Percentiles rank a stretch among this genome's conserved stretches.
Conservation (phyloP, 768 basidiomycete genomes). For the Rhodotorula graminis region DNA sequence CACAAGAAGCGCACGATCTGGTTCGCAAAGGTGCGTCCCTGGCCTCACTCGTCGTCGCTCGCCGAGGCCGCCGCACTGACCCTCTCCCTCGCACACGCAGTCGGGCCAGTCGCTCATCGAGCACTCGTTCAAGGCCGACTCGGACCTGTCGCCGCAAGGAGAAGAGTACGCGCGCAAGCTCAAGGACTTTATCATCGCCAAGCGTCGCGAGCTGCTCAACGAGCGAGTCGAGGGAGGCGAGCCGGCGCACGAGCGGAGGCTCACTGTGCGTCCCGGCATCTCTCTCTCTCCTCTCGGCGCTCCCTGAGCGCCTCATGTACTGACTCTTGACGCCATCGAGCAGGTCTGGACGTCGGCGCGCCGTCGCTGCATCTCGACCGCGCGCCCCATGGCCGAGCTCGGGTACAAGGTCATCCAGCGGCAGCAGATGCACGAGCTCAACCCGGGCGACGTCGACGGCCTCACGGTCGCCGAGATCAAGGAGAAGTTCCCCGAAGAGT, state of each 20-base stretch:
- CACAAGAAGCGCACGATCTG: conserved; percentile 88
- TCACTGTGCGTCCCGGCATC: conserved; percentile 43
- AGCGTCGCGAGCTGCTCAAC: conserved; percentile 70
- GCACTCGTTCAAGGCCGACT: conserved; percentile 97
- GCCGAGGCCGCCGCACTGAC: no score
- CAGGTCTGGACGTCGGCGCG: conserved; percentile 98
- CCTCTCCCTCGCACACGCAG: conserved; percentile 49
- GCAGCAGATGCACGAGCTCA: conserved; percentile 94
- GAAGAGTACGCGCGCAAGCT: conserved; percentile 90
- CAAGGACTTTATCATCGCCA: conserved; percentile 81
- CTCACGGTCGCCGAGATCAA: conserved; percentile 82
- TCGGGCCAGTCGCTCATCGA: conserved; percentile 98
- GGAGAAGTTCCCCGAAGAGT: conserved; percentile 87
- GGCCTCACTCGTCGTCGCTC: not conserved
- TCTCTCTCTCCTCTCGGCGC: not conserved
- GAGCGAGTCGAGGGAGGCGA: conserved; percentile 52
- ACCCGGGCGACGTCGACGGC: conserved; percentile 86
- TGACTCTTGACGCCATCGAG: not conserved
- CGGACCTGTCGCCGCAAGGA: conserved; percentile 87
- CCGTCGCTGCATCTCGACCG: conserved; percentile 80
- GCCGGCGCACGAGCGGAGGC: conserved; percentile 51
- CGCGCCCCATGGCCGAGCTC: conserved; percentile 72
- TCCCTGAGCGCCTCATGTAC: not conserved
- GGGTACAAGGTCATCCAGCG: conserved; percentile 74
- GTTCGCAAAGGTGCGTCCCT: conserved; percentile 74